Conservation (phyloP, 345 rosid species). For the thale cress (Arabidopsis thaliana) region DNA sequence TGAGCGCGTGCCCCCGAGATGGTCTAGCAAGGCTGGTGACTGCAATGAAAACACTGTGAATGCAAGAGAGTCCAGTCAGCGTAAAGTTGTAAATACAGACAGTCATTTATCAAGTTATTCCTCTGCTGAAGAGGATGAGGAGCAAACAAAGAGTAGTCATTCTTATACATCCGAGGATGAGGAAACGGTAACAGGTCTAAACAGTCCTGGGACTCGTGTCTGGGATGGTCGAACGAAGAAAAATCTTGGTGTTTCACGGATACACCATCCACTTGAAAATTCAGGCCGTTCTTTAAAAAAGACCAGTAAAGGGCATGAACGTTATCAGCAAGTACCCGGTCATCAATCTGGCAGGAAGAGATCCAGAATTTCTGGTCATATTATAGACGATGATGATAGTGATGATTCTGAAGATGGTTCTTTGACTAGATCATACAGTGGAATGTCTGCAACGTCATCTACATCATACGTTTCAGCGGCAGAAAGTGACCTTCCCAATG, state of each 20-base stretch:
- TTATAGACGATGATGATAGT: slow-evolving; percentile 64
- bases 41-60: slow-evolving; percentile 34
- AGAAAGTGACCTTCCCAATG: slow-evolving; percentile 53
- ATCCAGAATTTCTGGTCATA: slow-evolving; percentile 72
- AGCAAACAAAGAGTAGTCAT: slow-evolving; percentile 60
- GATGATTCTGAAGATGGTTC: slow-evolving; percentile 76
- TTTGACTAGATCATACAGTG: slow-evolving; percentile 65
- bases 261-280: slow-evolving; percentile 98
- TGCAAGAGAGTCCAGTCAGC: slow-evolving; percentile 41
- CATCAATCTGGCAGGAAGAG: slow-evolving; percentile 73
- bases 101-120: slow-evolving; percentile 50
- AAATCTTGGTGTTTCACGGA: slow-evolving; percentile 66
- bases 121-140: slow-evolving; percentile 60
- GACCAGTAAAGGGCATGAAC: slow-evolving; percentile 60
- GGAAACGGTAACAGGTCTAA: slow-evolving; percentile 83
- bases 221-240: slow-evolving; percentile 95
- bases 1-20: slow-evolving; percentile 42
- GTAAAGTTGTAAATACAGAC: slow-evolving; percentile 45
- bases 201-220: slow-evolving; percentile 89
- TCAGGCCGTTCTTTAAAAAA: slow-evolving; percentile 52
- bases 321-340: slow-evolving; percentile 52
- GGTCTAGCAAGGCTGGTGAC: slow-evolving; percentile 45
- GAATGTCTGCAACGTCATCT: slow-evolving; percentile 77
- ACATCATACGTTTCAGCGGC: slow-evolving; percentile 51
- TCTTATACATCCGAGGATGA: slow-evolving; percentile 85